Evolutionary conservation across 2,329 filamentous ascomycete genomes (phyloP).

Genomic region (Beauveria scarabaeidicola): DNA sequence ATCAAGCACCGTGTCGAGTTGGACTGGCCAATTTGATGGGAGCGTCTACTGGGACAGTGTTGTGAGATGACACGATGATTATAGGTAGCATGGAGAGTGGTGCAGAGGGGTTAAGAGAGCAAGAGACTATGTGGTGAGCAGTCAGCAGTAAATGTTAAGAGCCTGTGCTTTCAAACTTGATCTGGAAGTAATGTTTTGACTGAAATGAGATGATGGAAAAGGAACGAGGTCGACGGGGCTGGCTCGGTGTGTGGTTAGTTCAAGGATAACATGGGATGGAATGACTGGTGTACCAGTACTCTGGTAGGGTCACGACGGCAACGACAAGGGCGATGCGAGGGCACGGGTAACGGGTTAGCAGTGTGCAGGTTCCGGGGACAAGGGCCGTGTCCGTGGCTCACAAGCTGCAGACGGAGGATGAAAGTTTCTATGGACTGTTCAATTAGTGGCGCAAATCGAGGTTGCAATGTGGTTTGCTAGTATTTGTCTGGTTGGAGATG

Average conservation of each 20-base stretch:
- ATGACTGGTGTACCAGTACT: no score
- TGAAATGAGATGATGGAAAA: background rate
- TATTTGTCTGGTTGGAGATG: background rate
- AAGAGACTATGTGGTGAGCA: background rate
- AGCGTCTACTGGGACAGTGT: background rate
- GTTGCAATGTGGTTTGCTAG: background rate
- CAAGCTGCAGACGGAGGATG: background rate
- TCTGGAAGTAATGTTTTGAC: background rate
- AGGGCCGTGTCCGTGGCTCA: background rate
- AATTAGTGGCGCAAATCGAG: background rate
- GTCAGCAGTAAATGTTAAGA: background rate
- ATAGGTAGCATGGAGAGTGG: constrained; percentile 9
- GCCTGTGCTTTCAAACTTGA: background rate
- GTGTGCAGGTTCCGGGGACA: background rate
- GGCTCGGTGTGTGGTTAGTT: background rate
- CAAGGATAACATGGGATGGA: background rate
- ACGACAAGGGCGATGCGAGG: background rate
- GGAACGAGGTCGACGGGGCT: background rate
- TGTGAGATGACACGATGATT: background rate
- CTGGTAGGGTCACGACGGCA: background rate
- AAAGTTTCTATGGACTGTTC: background rate
- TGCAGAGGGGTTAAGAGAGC: background rate
- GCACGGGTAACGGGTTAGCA: background rate
- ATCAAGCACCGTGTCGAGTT: background rate
- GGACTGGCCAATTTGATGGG: background rate